These are phyloP conservation scores for Cadophora sp. DNA, from an alignment of 2,329 filamentous ascomycete species.

Conservation along the genomic window DNA sequence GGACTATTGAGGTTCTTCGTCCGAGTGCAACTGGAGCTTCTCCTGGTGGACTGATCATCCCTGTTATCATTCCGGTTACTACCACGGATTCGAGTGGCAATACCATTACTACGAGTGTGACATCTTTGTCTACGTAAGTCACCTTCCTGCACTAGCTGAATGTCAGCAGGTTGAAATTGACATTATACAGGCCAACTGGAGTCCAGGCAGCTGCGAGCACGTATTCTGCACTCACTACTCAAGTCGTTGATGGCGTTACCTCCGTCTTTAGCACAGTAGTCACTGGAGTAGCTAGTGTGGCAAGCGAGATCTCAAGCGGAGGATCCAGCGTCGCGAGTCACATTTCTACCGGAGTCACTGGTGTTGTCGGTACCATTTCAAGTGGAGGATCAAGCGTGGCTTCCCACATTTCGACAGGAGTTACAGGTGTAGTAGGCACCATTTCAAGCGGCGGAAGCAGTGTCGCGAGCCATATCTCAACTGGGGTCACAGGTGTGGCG, in stretches of 20 bases:
- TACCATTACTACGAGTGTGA: conserved; percentile 34
- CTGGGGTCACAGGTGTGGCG: not conserved
- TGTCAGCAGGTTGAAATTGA: not conserved
- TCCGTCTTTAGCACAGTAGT: conserved; percentile 27
- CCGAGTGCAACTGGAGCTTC: conserved; percentile 19
- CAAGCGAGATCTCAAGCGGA: conserved; percentile 13
- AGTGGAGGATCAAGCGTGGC: conserved; percentile 2
- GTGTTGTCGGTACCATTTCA: not conserved
- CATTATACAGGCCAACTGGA: conserved; percentile 7
- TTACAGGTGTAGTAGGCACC: not conserved
- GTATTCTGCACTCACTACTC: conserved; percentile 27
- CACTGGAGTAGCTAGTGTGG: conserved; percentile 18
- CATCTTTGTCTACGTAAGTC: conserved; percentile 12
- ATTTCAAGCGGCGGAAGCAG: conserved; percentile 22
- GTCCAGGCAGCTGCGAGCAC: conserved; percentile 22
- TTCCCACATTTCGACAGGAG: conserved; percentile 3
- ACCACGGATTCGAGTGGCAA: conserved; percentile 17
- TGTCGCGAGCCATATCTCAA: conserved; percentile 6
- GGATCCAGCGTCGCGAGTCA: conserved; percentile 15
- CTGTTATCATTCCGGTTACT: conserved; percentile 28
- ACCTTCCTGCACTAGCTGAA: not conserved
- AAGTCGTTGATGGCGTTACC: conserved; percentile 30
- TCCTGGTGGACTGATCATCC: conserved; percentile 22
- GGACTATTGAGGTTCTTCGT: conserved; percentile 38
- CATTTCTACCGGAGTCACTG: not conserved